Evolutionary conservation across 306 rosid species (phyloP), one percentile per base, ranked within the genome.

Genomic region (Oemleria cerasiformis): DNA sequence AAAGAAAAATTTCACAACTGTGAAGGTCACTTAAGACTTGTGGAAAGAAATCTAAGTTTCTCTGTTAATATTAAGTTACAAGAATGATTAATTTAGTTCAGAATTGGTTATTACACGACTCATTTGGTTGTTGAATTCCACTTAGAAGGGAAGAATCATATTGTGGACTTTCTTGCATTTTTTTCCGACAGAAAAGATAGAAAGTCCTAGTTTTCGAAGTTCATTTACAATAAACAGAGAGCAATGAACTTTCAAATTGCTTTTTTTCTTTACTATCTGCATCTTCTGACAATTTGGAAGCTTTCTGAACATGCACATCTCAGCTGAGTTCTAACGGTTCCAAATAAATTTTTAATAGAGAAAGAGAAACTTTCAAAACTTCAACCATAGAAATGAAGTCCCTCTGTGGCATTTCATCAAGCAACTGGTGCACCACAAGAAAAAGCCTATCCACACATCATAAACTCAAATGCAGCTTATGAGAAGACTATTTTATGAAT

Each of bases 391-490:
- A 45, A 30, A 30, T 2, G 51, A 56, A 34, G 30, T 61, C 72
- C 70, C 74, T 72, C 60, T 64, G 69, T 10, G 79, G 64, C 86
- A 86, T 74, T 80, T 71, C 53, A 67, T 79, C 84, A 23, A 84
- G 38, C 87, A 82, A 55, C 1, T 82, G 7, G 70, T 67, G 58
- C 58, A 21, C 68, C 23, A 21, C 55, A 30, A 69, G 54, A 50
- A 49, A 64, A 63, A 25, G 38, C 41, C 75, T 13, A 65, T 3
- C 50, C 7, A 7, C 73, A 57, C 36, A 14, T 13, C 44, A 56
- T 5, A 23, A 7, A 2, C 39, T 5, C 62, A 12, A 2, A 23
- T 21, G 62, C 62, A 1, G 39, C 12, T 11, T 21, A 11, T 12
- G 7, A 23, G 21, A 10, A 2, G 5, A 5, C 36, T 30, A 56